Conservation (phyloP, 805 yeast genomes). For the Pichia occidentalis region DNA sequence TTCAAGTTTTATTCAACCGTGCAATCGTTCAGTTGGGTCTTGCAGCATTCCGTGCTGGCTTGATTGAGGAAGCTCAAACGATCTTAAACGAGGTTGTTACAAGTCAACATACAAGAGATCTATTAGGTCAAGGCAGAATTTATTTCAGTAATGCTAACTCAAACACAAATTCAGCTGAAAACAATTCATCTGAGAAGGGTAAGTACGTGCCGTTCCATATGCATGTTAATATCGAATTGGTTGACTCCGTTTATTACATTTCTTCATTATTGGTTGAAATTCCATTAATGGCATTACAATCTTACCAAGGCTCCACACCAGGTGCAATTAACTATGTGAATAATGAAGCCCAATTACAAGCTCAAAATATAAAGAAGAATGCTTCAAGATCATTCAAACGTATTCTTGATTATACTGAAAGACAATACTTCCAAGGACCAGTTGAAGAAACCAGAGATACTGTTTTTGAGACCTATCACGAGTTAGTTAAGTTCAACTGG, state of each 20-base stretch:
- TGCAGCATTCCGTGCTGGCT: conserved; percentile 88
- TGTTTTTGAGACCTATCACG: conserved; percentile 86
- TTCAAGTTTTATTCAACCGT: conserved; percentile 92
- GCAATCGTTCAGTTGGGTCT: conserved; percentile 93
- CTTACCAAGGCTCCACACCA: conserved; percentile 40
- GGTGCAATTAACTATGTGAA: conserved; percentile 13
- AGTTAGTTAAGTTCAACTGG: conserved; percentile 90
- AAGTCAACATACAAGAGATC: conserved; percentile 80
- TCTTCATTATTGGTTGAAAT: conserved; percentile 84
- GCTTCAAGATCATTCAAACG: conserved; percentile 73
- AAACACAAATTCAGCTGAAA: neutral
- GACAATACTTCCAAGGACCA: conserved; percentile 94
- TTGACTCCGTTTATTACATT: conserved; percentile 91
- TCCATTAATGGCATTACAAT: conserved; percentile 63
- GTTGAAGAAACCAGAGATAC: conserved; percentile 95
- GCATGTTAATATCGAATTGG: conserved; percentile 92
- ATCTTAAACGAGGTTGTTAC: conserved; percentile 82
- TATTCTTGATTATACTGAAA: conserved; percentile 84
- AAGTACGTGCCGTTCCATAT: conserved; percentile 94
- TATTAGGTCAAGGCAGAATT: conserved; percentile 75
- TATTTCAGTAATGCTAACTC: conserved; percentile 4
- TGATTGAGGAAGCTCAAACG: conserved; percentile 80
- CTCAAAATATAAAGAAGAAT: conserved; percentile 14
- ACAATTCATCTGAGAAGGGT: conserved; percentile 47
- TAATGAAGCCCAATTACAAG: conserved; percentile 13